phyloP scores from a whole-genome alignment of 2,329 filamentous ascomycete species.

The Fusarium subtropicale region DNA sequence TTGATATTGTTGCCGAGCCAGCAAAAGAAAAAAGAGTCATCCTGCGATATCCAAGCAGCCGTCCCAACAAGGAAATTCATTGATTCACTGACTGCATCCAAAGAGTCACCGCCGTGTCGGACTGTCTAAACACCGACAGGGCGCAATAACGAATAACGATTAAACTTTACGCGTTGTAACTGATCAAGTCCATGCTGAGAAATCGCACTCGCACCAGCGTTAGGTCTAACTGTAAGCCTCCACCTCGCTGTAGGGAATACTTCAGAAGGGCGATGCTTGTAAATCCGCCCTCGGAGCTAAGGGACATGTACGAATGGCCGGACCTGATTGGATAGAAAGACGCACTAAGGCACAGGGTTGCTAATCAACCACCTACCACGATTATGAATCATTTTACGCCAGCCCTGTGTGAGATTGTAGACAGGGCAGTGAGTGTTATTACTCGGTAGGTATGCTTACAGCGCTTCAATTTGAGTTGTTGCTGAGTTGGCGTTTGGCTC shows the following conservation, averaged over 20 bases:
- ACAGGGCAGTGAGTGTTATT: constrained; percentile 1
- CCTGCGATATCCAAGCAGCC: neutral
- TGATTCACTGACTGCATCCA: constrained; percentile 19
- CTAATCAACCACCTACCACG: constrained; percentile 38
- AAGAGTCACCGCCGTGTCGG: constrained; percentile 37
- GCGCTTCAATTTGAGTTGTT: constrained; percentile 6
- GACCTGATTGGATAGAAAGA: constrained; percentile 27
- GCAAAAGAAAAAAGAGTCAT: constrained; percentile 29
- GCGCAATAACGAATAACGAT: constrained; percentile 17
- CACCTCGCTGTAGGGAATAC: constrained; percentile 17
- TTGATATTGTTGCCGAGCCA: constrained; percentile 12
- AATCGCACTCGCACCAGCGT: constrained; percentile 31
- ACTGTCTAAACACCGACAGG: constrained; percentile 32
- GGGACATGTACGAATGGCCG: constrained; percentile 25
- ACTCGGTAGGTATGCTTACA: constrained; percentile 21
- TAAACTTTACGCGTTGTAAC: constrained; percentile 25
- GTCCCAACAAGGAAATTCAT: constrained; percentile 23
- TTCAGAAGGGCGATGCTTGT: constrained; percentile 27
- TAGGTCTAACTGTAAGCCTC: neutral
- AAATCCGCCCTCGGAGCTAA: constrained; percentile 37
- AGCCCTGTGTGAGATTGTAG: constrained; percentile 39
- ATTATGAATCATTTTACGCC: constrained; percentile 42
- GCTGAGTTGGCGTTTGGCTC: neutral
- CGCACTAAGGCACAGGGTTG: constrained; percentile 33
- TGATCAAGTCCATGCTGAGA: constrained; percentile 34